Evolutionary conservation across 2,329 filamentous ascomycete genomes (phyloP).

Genomic region (Pseudogymnoascus verrucosus): DNA sequence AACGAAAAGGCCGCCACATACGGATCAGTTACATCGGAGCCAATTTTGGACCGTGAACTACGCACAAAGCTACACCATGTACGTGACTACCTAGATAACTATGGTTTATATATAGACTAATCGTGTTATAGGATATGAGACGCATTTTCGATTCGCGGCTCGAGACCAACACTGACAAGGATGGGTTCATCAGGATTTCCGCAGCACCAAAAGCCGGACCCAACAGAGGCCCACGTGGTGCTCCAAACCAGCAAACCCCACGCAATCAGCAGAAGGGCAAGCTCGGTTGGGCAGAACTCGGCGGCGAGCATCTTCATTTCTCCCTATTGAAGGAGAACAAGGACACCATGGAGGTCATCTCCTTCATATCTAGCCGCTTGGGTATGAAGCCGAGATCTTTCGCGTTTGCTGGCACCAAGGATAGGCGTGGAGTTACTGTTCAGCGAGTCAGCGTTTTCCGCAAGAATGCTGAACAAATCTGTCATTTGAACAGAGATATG

Average conservation of each 20-base stretch:
- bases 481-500: conserved; percentile 54
- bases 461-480: conserved; percentile 54
- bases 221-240: conserved; percentile 14
- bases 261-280: conserved; percentile 29
- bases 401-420: conserved; percentile 65
- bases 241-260: conserved; percentile 15
- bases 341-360: conserved; percentile 67
- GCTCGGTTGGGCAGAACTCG: conserved; percentile 55
- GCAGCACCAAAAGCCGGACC: conserved; percentile 32
- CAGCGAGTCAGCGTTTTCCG: conserved; percentile 57
- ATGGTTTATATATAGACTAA: not conserved
- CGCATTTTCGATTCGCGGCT: conserved; percentile 55
- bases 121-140: conserved; percentile 35
- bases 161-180: conserved; percentile 52
- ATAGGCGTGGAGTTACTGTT: conserved; percentile 60
- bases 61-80: conserved; percentile 56
- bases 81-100: conserved; percentile 13
- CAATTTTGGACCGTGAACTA: conserved; percentile 51
- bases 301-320: conserved; percentile 65
- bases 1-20: conserved; percentile 48
- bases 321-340: conserved; percentile 71
- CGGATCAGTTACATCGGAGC: conserved; percentile 42
- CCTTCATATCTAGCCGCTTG: conserved; percentile 49
- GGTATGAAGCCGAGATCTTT: conserved; percentile 53
- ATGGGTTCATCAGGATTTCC: conserved; percentile 51